These are phyloP conservation scores for Yarrowia galli DNA, from an alignment of 1,139 yeast species.

Conservation along the genomic window DNA sequence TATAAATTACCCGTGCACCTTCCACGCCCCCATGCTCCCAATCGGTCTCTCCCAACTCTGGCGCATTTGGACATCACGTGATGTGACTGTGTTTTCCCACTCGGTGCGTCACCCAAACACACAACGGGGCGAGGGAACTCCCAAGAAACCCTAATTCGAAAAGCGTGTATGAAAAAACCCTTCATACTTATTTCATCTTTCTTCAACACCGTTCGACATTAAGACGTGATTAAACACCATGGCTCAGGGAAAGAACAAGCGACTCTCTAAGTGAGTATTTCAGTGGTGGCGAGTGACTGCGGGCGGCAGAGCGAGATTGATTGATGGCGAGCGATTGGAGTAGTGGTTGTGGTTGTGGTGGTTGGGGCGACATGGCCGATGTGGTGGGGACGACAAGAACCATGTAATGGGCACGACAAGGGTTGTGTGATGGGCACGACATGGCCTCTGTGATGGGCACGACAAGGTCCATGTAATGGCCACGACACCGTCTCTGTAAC, in stretches of 20 bases:
- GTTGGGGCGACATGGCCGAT: too few relatives aligned
- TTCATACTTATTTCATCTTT: constrained; percentile 36
- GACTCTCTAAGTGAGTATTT: constrained; percentile 71
- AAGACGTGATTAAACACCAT: constrained; percentile 50
- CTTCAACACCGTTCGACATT: constrained; percentile 37
- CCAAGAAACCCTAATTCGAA: constrained; percentile 37
- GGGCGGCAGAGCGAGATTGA: too few relatives aligned
- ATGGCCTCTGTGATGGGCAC: too few relatives aligned
- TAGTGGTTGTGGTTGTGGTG: too few relatives aligned
- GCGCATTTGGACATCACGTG: constrained; percentile 16
- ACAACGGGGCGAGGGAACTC: background rate
- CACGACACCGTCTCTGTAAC: too few relatives aligned
- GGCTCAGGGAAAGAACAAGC: constrained; percentile 98
- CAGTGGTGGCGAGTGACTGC: background rate
- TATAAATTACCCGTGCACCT: too few relatives aligned
- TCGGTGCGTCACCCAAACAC: constrained; percentile 9
- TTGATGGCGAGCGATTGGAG: too few relatives aligned
- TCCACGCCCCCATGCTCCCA: background rate
- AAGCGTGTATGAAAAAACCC: constrained; percentile 29
- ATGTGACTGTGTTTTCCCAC: constrained; percentile 32
- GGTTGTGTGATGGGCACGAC: too few relatives aligned
- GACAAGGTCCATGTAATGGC: too few relatives aligned
- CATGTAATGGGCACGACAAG: too few relatives aligned
- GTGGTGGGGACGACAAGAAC: too few relatives aligned
- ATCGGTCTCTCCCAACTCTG: background rate